Evolutionary conservation across 495 filamentous ascomycete species (phyloP).

Genomic region (Annulohypoxylon bovei): DNA sequence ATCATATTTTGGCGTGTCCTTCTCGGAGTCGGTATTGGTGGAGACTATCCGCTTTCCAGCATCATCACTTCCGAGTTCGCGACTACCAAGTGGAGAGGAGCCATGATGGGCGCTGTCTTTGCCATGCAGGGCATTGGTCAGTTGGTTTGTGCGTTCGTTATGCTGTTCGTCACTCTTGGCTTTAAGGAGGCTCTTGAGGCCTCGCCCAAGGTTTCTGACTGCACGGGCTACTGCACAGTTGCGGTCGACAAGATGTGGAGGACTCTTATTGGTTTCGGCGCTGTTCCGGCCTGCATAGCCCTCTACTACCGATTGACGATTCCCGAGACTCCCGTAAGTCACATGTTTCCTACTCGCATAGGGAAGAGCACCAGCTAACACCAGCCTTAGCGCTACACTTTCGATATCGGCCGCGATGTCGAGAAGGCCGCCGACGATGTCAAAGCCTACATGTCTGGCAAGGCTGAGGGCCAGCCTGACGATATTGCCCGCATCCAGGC

Average conservation of each 20-base stretch:
- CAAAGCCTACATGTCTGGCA: slow-evolving; percentile 68
- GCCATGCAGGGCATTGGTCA: slow-evolving; percentile 86
- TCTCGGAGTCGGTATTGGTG: slow-evolving; percentile 85
- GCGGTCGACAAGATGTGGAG: slow-evolving; percentile 92
- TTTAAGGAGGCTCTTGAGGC: slow-evolving; percentile 74
- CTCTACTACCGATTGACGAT: slow-evolving; percentile 86
- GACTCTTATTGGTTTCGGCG: slow-evolving; percentile 78
- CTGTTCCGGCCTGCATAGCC: slow-evolving; percentile 78
- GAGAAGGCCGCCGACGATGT: slow-evolving; percentile 76
- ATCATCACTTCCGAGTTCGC: slow-evolving; percentile 83
- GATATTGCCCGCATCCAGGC: slow-evolving; percentile 65
- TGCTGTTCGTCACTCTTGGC: slow-evolving; percentile 74
- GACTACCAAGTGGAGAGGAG: slow-evolving; percentile 31
- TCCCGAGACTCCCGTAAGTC: slow-evolving; percentile 80
- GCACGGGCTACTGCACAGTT: slow-evolving; percentile 70
- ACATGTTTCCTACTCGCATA: slow-evolving; percentile 48
- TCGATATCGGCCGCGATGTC: slow-evolving; percentile 81
- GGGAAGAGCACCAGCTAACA: slow-evolving; percentile 48
- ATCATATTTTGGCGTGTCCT: slow-evolving; percentile 91
- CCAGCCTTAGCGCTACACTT: slow-evolving; percentile 73
- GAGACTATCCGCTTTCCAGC: slow-evolving; percentile 85
- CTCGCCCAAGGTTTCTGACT: slow-evolving; percentile 59
- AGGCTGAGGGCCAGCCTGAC: slow-evolving; percentile 68
- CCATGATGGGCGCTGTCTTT: slow-evolving; percentile 79
- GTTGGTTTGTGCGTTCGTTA: slow-evolving; percentile 74